Conservation (phyloP, 176 grass and related monocot species). For the Phoenix dactylifera region DNA sequence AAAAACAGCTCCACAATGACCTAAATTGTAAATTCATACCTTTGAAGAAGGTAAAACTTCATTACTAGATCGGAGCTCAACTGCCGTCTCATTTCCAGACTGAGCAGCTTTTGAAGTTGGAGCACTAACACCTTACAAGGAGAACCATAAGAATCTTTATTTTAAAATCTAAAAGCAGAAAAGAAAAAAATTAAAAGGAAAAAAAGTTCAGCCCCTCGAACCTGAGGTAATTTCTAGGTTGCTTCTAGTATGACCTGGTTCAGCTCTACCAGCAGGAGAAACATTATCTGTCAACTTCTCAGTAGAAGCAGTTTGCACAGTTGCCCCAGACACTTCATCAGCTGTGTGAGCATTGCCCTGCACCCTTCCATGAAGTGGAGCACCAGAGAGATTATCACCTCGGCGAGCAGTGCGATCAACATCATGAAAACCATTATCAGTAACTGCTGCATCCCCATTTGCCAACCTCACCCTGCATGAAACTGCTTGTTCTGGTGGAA, state of each 20-base stretch:
- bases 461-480: constrained; percentile 10
- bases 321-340: constrained; percentile 32
- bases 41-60: constrained; percentile 22
- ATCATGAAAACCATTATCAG: constrained; percentile 26
- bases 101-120: constrained; percentile 15
- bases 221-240: constrained; percentile 37
- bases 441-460: constrained; percentile 18
- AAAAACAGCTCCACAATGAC: no score
- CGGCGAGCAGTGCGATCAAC: constrained; percentile 12
- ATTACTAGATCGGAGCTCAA: constrained; percentile 22
- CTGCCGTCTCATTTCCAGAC: constrained; percentile 15
- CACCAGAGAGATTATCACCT: constrained; percentile 16
- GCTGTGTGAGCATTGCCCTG: constrained; percentile 8
- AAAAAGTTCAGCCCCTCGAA: constrained; percentile 3
- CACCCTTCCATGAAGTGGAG: constrained; percentile 10
- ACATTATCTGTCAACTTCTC: constrained; percentile 8
- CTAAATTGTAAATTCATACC: constrained; percentile 16
- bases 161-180: neutral
- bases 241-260: constrained; percentile 25
- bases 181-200: constrained; percentile 2
- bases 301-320: constrained; percentile 25
- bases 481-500: constrained; percentile 14
- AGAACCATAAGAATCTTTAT: neutral
- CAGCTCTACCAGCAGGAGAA: constrained; percentile 16
- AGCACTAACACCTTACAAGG: constrained; percentile 17